These are phyloP conservation scores for Cordyceps farinosa DNA, from an alignment of 2,329 filamentous ascomycete species.

Conservation along the genomic window DNA sequence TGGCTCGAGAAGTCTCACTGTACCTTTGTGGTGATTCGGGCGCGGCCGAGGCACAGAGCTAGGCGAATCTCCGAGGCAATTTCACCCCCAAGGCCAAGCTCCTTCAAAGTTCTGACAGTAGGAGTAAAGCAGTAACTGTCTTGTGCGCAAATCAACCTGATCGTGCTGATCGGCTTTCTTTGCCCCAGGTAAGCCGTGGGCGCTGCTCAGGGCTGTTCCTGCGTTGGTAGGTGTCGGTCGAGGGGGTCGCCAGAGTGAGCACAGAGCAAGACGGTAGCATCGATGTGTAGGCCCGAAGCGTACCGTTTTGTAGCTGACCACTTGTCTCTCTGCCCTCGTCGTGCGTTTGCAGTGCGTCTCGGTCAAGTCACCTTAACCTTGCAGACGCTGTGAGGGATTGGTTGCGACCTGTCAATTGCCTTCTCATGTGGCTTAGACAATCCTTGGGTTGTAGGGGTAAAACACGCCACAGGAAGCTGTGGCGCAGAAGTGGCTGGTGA, in stretches of 20 bases:
- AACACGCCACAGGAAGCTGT: conserved; percentile 3
- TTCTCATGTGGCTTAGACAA: conserved; percentile 11
- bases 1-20: not conserved
- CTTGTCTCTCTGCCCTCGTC: not conserved
- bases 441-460: conserved; percentile 10
- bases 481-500: conserved; percentile 13
- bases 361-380: not conserved
- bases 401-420: conserved; percentile 15
- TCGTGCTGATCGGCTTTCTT: not conserved
- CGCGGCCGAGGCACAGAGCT: not conserved
- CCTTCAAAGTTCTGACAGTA: not conserved
- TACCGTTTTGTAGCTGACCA: not conserved
- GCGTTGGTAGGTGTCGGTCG: conserved; percentile 2
- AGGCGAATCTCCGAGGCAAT: conserved; percentile 7
- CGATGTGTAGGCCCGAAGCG: not conserved
- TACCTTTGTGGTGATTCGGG: not conserved
- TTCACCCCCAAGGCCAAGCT: not conserved
- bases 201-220: not conserved
- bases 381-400: not conserved
- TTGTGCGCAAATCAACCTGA: not conserved
- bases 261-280: not conserved
- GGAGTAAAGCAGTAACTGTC: too few relatives aligned
- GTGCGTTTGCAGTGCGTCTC: conserved; percentile 8
- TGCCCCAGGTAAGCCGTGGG: not conserved
- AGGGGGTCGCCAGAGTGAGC: not conserved